Evolutionary conservation across 345 rosid species (phyloP), one percentile per base, ranked within the genome.

Genomic region (Odontarrhena argentea): DNA sequence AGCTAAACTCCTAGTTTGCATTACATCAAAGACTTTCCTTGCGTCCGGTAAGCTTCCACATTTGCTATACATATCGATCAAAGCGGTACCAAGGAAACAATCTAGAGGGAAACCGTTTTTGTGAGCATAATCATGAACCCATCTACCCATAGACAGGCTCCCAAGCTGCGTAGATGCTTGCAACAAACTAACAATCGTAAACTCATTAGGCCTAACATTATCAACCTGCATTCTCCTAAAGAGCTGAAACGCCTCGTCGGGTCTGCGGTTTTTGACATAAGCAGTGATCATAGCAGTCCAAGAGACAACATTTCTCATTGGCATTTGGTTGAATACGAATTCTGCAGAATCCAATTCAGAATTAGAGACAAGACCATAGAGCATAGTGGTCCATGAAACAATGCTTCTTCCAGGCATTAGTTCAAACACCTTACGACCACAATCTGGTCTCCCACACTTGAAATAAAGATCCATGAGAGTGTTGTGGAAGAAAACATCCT

Each of bases 261-360:
- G 79, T 55, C 58, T 75, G 9, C 65, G 71, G 54, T 81, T 76
- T 43, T 61, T 82, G 35, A 82, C 87, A 7, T 78, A 85, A 28
- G 85, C 92, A 55, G 82, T 67, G 52, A 89, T 86, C 83, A 89
- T 83, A 4, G 86, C 84, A 0, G 92, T 82, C 92, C 96, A 86
- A 0, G 91, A 83, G 47, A 86, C 87, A 26, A 86, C 87, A 69
- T 86, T 89, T 66, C 79, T 80, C 0, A 4, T 37, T n/a, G 85
- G 84, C 88, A 89, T 89, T 54, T 60, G 67, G 40, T 78, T 72
- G 55, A 89, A 89, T 36, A 77, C 60, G 18, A 9, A 28, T 12
- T 76, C 77, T 5, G 96, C 88, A 62, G 79, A 76, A 62, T 81
- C 82, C 24, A 83, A 40, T 5, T 83, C 75, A 7, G 79, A 79